These are phyloP conservation scores for Phytophthora citricola DNA, from an alignment of 352 stramenopile species.

Conservation along the genomic window DNA sequence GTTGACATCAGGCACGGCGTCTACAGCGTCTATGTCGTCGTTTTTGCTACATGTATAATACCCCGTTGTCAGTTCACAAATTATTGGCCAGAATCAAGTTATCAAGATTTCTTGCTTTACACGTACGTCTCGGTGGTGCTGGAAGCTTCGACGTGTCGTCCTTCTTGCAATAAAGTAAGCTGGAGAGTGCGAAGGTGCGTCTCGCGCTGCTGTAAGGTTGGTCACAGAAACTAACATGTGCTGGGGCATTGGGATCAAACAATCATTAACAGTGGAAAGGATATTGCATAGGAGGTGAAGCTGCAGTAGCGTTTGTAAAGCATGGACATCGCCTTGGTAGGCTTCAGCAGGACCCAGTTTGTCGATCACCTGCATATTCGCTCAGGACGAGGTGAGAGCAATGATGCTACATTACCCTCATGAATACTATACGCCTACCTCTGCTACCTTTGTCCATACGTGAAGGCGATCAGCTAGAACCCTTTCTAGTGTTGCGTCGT, in stretches of 20 bases:
- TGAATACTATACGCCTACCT: constrained; percentile 35
- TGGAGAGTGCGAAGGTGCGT: constrained; percentile 65
- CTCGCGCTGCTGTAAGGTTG: constrained; percentile 57
- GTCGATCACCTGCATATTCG: constrained; percentile 34
- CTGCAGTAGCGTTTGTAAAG: constrained; percentile 53
- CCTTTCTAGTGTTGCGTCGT: constrained; percentile 28
- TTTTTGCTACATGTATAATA: constrained; percentile 1
- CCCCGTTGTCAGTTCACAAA: neutral
- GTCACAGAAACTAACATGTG: constrained; percentile 15
- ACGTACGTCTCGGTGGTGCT: constrained; percentile 17
- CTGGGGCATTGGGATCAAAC: neutral
- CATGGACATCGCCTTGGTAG: constrained; percentile 46
- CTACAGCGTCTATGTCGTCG: constrained; percentile 12
- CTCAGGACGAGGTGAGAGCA: neutral
- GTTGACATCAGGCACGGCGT: constrained; percentile 5
- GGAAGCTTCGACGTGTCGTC: constrained; percentile 7
- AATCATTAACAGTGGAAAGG: constrained; percentile 30
- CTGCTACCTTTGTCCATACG: constrained; percentile 45
- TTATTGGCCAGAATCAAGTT: too few relatives aligned
- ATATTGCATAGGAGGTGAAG: constrained; percentile 78
- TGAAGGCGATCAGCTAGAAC: constrained; percentile 31
- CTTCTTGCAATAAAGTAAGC: constrained; percentile 54
- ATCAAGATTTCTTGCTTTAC: neutral
- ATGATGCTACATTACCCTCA: neutral
- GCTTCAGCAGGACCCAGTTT: constrained; percentile 34